phyloP scores from a whole-genome alignment of 768 basidiomycete genomes.

The Rhizopogon rudus region DNA sequence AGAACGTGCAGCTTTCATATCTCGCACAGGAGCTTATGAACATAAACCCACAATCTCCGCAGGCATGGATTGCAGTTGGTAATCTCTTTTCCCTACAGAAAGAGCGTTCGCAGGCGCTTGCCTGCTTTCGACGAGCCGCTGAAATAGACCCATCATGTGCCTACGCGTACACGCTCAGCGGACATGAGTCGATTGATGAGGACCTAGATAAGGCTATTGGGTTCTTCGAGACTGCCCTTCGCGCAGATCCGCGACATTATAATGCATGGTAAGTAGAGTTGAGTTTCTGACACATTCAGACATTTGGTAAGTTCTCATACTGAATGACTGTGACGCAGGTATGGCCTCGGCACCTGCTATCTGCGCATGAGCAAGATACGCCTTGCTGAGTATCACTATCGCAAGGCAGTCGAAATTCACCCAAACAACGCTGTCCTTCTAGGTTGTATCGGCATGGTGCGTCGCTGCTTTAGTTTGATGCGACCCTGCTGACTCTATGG shows the following conservation, averaged over 20 bases:
- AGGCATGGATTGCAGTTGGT: constrained; percentile 96
- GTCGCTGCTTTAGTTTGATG: constrained; percentile 28
- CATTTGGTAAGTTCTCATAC: constrained; percentile 2
- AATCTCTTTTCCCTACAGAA: constrained; percentile 95
- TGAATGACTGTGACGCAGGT: constrained; percentile 55
- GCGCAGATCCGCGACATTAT: constrained; percentile 90
- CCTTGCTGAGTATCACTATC: constrained; percentile 94
- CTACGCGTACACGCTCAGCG: constrained; percentile 94
- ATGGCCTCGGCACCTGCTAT: constrained; percentile 97
- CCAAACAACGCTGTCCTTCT: constrained; percentile 93
- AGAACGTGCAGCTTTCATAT: constrained; percentile 80
- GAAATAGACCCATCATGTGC: constrained; percentile 88
- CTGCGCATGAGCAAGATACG: constrained; percentile 89
- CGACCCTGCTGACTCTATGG: constrained; percentile 15
- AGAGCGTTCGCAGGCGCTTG: constrained; percentile 88
- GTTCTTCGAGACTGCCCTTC: constrained; percentile 89
- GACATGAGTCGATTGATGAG: constrained; percentile 95
- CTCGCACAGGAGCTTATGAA: constrained; percentile 89
- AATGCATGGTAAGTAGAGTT: constrained; percentile 83
- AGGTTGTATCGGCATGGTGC: constrained; percentile 93
- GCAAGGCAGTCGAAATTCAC: constrained; percentile 88
- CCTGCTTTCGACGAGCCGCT: constrained; percentile 89
- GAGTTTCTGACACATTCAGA: neutral
- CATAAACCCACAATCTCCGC: constrained; percentile 74
- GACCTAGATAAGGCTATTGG: constrained; percentile 88